A percentile compares a stretch with the other conserved stretches of the same genome.
phyloP scores from a whole-genome alignment of 1,139 yeast species.

The Protomyces gravidus region DNA sequence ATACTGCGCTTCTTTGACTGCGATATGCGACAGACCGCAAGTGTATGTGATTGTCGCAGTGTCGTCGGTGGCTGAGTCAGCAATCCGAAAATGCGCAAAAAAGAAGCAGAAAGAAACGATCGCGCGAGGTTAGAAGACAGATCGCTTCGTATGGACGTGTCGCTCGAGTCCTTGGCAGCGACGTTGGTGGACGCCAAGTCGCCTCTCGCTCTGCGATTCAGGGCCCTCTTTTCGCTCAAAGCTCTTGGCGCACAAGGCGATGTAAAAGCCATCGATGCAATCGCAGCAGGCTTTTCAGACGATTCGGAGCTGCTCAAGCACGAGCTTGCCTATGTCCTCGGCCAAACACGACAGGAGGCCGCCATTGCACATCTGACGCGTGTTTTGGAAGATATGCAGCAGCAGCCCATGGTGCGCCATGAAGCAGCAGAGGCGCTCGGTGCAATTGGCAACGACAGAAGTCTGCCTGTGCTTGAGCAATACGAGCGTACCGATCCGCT shows the following conservation, averaged over 20 bases:
- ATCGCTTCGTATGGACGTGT: no score
- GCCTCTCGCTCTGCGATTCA: constrained; percentile 76
- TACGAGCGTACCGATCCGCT: constrained; percentile 60
- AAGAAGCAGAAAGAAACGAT: no score
- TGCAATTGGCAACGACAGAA: constrained; percentile 78
- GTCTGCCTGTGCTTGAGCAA: constrained; percentile 62
- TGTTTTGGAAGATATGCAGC: constrained; percentile 63
- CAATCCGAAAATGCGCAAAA: no score
- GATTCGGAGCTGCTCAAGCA: constrained; percentile 91
- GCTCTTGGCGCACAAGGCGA: constrained; percentile 65
- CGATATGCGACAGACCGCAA: no score
- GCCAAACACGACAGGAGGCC: constrained; percentile 79
- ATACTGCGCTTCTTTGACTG: no score
- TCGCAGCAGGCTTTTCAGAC: constrained; percentile 73
- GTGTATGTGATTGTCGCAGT: no score
- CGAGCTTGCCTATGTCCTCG: constrained; percentile 97
- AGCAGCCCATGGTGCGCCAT: constrained; percentile 89
- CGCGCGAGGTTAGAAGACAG: no score
- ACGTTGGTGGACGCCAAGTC: constrained; percentile 18
- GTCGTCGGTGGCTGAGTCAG: no score
- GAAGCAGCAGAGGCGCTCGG: constrained; percentile 99
- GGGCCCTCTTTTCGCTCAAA: constrained; percentile 89
- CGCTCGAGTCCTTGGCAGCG: constrained; percentile 8
- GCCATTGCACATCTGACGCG: constrained; percentile 72
- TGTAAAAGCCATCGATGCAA: constrained; percentile 72